Conservation (phyloP, 1,139 yeast species). For the Taiozyma onychis region DNA sequence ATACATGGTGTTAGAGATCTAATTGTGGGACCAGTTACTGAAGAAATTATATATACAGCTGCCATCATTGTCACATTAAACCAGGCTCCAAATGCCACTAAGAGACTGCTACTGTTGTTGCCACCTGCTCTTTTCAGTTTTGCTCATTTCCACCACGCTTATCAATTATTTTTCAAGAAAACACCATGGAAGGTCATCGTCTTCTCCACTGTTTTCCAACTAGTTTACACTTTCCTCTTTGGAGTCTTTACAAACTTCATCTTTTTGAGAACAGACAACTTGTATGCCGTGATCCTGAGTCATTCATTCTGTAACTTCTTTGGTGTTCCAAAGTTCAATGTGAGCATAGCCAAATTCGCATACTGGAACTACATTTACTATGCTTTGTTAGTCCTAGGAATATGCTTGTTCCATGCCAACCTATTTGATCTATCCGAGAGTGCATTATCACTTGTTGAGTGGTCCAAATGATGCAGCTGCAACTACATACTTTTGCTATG, state of each 20-base stretch:
- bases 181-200: constrained; percentile 31
- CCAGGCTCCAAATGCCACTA: constrained; percentile 26
- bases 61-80: constrained; percentile 42
- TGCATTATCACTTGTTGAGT: constrained; percentile 2
- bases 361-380: constrained; percentile 34
- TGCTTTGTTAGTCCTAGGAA: constrained; percentile 39
- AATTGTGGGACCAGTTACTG: constrained; percentile 80
- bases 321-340: constrained; percentile 60
- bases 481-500: background rate
- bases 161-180: constrained; percentile 39
- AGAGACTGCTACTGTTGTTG: constrained; percentile 29
- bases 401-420: constrained; percentile 30
- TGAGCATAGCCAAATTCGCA: constrained; percentile 17
- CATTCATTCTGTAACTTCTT: constrained; percentile 74
- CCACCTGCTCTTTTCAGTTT: constrained; percentile 78
- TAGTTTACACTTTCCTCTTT: constrained; percentile 69
- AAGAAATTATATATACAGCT: constrained; percentile 76
- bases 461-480: background rate
- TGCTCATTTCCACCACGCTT: constrained; percentile 90
- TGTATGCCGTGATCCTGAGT: constrained; percentile 58
- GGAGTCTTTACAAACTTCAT: constrained; percentile 69
- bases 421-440: constrained; percentile 22
- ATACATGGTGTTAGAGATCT: constrained; percentile 58
- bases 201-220: constrained; percentile 48
- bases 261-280: constrained; percentile 45